Evolutionary conservation across 495 filamentous ascomycete species (phyloP).

Genomic region (Cercophora sp.): DNA sequence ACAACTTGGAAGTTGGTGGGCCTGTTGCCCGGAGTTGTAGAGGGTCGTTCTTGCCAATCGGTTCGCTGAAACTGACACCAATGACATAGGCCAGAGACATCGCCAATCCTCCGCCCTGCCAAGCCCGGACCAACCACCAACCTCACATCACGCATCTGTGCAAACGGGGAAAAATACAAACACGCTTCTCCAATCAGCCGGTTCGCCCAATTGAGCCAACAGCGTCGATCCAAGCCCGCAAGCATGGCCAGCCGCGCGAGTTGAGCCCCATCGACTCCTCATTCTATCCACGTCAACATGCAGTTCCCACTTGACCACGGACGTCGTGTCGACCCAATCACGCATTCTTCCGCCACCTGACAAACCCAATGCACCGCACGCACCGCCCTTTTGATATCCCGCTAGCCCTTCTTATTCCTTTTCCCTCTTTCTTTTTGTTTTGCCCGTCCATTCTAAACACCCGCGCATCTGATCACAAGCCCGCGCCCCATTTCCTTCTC

Average conservation of each 20-base stretch:
- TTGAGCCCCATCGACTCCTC: neutral
- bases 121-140: neutral
- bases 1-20: no score
- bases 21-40: no score
- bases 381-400: constrained; percentile 6
- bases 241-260: neutral
- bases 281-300: constrained; percentile 12
- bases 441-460: no score
- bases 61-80: neutral
- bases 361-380: no score
- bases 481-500: neutral
- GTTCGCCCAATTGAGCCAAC: neutral
- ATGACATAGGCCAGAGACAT: neutral
- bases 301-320: neutral
- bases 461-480: neutral
- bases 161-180: neutral
- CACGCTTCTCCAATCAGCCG: constrained; percentile 8
- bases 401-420: neutral
- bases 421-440: constrained; percentile 7
- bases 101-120: neutral
- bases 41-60: no score
- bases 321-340: constrained; percentile 7
- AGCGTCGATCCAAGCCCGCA: no score
- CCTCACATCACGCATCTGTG: neutral
- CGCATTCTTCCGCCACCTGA: constrained; percentile 4